Base-by-base conservation (phyloP, 108 stramenopile genomes). In the Cyclotella cryptica region DNA sequence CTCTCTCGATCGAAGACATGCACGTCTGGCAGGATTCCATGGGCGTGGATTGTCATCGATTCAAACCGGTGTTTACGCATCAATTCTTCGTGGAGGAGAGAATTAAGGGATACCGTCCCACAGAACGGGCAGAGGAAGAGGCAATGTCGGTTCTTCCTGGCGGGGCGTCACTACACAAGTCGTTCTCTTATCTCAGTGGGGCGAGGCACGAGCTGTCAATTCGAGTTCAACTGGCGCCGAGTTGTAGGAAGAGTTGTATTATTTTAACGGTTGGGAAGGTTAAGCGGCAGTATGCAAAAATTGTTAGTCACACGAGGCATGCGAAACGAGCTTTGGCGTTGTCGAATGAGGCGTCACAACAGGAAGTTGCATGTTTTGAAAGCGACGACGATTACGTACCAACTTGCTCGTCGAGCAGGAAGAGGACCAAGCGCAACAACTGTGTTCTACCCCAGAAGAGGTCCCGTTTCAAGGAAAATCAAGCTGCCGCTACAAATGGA, bases 31-130 rank as follows among this genome's bases (percentile, higher is more conserved):
- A 39, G 39, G 29, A 53, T 46, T 3, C 64, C 35, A 55, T 27
- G 12, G 28, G 54, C 40, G 29, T 17, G 19, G 15, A 41, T n/a
- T 75, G 40, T 26, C 64, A 75, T 65, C 62, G 70, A 28, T 80
- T 80, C 22, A 74, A 74, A 71, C 80, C 80, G 13, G 72, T 74
- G 17, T 81, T 51, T 52, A 81, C 80, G 9, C 80, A 81, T 55
- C 80, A 81, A 65, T 77, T 72, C 35, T 81, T 81, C 60, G 15
- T 51, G 5, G 49, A 75, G 30, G 79, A 80, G n/a, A 24, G 46
- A 63, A 59, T 81, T 4, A 58, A 52, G 27, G 80, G 80, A 29
- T 81, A 74, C 49, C 63, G 75, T 47, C 80, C 80, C 21, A 74
- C 54, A 42, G 55, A 59, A 14, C 30, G 44, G 19, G 66, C 58